A percentile compares a stretch with the other conserved stretches of the same genome.
Conservation (phyloP, 1,284 basidiomycete species). For the Melampsora americana region DNA sequence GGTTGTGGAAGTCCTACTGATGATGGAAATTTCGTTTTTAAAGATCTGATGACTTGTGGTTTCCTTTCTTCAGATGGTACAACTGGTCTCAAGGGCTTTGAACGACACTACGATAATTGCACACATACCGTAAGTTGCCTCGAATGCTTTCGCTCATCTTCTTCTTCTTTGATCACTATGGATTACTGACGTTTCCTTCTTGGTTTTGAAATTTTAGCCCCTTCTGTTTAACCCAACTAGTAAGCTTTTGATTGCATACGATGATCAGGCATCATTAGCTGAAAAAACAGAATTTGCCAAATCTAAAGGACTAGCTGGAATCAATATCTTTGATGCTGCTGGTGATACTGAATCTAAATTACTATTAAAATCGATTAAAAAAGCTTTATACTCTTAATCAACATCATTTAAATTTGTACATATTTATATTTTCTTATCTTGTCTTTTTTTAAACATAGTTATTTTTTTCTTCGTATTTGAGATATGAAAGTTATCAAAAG, state of each 20-base stretch:
- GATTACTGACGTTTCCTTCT: neutral
- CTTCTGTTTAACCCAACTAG: slow-evolving; percentile 39
- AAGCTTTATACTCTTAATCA: neutral
- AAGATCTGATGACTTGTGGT: slow-evolving; percentile 36
- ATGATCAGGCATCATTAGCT: slow-evolving; percentile 29
- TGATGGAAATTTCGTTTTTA: slow-evolving; percentile 16
- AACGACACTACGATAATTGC: slow-evolving; percentile 36
- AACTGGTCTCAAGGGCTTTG: slow-evolving; percentile 27
- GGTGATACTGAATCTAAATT: slow-evolving; percentile 30
- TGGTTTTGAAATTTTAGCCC: slow-evolving; percentile 12
- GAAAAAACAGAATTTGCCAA: slow-evolving; percentile 22
- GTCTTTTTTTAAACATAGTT: neutral
- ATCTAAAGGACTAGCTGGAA: slow-evolving; percentile 22
- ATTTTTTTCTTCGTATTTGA: neutral
- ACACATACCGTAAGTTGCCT: slow-evolving; percentile 27
- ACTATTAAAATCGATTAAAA: slow-evolving; percentile 31
- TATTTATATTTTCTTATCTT: neutral
- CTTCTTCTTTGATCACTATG: neutral
- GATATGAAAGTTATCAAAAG: neutral
- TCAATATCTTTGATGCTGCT: slow-evolving; percentile 42
- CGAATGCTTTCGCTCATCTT: neutral
- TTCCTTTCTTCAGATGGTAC: slow-evolving; percentile 7
- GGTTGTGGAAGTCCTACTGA: slow-evolving; percentile 21
- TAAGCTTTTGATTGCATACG: slow-evolving; percentile 39
- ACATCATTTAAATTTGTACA: neutral